Evolutionary conservation across 2,329 filamentous ascomycete genomes (phyloP).

Genomic region (Fusarium pseudograminearum): DNA sequence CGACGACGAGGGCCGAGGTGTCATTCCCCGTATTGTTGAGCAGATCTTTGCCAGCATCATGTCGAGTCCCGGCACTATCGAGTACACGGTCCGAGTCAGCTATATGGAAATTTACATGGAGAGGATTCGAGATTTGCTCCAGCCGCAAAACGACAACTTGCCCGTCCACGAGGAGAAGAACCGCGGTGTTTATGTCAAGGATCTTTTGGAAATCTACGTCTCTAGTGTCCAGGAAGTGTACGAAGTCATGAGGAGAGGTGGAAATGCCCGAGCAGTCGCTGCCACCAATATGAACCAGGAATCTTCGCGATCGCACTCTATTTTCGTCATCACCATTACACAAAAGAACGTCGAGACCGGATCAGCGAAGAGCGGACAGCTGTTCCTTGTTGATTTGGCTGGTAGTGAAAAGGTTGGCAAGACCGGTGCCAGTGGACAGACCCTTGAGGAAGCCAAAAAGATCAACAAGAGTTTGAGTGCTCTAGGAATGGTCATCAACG

Average conservation of each 20-base stretch:
- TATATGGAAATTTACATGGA: constrained; percentile 99
- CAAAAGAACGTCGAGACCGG: constrained; percentile 98
- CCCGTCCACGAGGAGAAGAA: constrained; percentile 99
- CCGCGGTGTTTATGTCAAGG: constrained; percentile 95
- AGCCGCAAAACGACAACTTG: constrained; percentile 94
- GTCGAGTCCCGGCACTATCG: constrained; percentile 90
- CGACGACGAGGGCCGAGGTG: constrained; percentile 87
- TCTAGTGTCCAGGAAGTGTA: constrained; percentile 96
- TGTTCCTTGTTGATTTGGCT: constrained; percentile 97
- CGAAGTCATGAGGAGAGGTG: constrained; percentile 94
- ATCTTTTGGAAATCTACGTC: constrained; percentile 92
- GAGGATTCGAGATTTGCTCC: constrained; percentile 91
- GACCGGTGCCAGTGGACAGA: constrained; percentile 97
- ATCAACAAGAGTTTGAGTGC: constrained; percentile 99
- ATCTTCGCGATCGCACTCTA: constrained; percentile 97
- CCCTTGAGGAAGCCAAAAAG: constrained; percentile 98
- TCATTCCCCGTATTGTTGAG: constrained; percentile 96
- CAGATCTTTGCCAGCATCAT: constrained; percentile 98
- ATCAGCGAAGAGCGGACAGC: constrained; percentile 93
- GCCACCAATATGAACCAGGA: constrained; percentile 99
- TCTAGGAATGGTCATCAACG: constrained; percentile 98
- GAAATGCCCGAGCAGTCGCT: constrained; percentile 88
- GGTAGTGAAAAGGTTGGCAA: constrained; percentile 99
- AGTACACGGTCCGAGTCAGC: constrained; percentile 98
- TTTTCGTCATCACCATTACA: constrained; percentile 95